A percentile compares a stretch with the other conserved stretches of the same genome.
These are phyloP conservation scores for Plasmodium inui DNA, from an alignment of 169 alveolate species.

Conservation along the genomic window DNA sequence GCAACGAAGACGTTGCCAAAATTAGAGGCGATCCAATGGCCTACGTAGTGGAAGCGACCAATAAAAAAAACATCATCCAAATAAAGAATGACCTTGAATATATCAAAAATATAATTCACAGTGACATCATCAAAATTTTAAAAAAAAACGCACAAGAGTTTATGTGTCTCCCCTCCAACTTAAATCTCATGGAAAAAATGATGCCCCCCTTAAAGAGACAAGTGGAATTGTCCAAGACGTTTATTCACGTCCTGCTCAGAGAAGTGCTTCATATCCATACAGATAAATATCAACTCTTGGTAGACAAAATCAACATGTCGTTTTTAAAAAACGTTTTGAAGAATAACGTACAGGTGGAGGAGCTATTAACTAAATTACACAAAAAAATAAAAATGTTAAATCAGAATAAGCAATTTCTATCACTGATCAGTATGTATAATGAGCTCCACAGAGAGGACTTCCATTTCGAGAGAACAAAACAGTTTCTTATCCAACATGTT, in stretches of 20 bases:
- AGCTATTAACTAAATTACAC: conserved; percentile 67
- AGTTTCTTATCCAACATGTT: neutral
- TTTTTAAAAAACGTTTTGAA: conserved; percentile 41
- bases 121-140: conserved; percentile 62
- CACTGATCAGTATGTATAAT: conserved; percentile 29
- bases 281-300: conserved; percentile 7
- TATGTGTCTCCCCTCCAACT: conserved; percentile 70
- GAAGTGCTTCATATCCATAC: conserved; percentile 35
- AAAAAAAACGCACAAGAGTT: conserved; percentile 43
- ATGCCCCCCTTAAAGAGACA: conserved; percentile 59
- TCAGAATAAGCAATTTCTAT: conserved; percentile 36
- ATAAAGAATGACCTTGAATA: conserved; percentile 47
- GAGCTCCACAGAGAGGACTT: neutral
- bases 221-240: conserved; percentile 14
- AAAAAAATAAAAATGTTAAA: conserved; percentile 36
- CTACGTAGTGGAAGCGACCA: conserved; percentile 34
- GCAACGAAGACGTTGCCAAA: conserved; percentile 28
- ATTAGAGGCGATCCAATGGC: conserved; percentile 28
- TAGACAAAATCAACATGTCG: conserved; percentile 41
- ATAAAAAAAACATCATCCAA: conserved; percentile 14
- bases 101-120: conserved; percentile 54
- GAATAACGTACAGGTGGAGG: conserved; percentile 41
- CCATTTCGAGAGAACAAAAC: conserved; percentile 1
- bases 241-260: conserved; percentile 13
- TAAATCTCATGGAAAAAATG: conserved; percentile 50